Evolutionary conservation across 1,284 basidiomycete species (phyloP), one percentile per base, ranked within the genome.

Genomic region (Cerioporus squamosus): DNA sequence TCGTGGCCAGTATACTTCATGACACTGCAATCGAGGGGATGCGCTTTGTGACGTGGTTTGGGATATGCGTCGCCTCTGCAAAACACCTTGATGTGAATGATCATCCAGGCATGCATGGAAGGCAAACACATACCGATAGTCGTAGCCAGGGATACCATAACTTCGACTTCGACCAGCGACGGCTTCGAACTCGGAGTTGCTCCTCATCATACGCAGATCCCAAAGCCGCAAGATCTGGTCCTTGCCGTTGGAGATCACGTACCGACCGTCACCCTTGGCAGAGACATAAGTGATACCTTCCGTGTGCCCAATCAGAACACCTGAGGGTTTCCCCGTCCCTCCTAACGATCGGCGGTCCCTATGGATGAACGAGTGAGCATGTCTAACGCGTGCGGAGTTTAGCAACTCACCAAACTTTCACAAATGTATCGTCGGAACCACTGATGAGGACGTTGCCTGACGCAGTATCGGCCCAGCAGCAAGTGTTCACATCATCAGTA

Each of bases 161-260:
- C 48, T 77, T 67, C 33, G 38, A 14, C 57, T 77, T 67, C 33
- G 38, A n/a, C 57, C 38, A 2, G 61, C 57, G 9, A 87, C 81
- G 12, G 69, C 68, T 51, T 92, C 86, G 64, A 89, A 91, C 33
- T 95, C 89, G 10, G 78, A 71, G 66, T 84, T 89, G 54, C 80
- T 85, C 40, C 88, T 82, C 96, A 99, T 97, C 77, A 90, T 95
- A 40, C 97, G 88, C 50, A 99, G 77, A 75, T 99, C 97, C 93
- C 97, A 99, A 29, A 99, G 76, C 24, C 95, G 88, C 53, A 94
- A 79, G 1, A 92, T 87, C 71, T 98, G 97, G 71, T 99, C 97
- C 74, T 99, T 99, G 48, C 95, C 95, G 70, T 99, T 99, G n/a
- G 93, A 96, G 38, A 98, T 88, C 54, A 97, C 81, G 72, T 99